A percentile compares a stretch with the other conserved stretches of the same genome.
Conservation (phyloP, 768 basidiomycete species). For the Termitomyces sp. region DNA sequence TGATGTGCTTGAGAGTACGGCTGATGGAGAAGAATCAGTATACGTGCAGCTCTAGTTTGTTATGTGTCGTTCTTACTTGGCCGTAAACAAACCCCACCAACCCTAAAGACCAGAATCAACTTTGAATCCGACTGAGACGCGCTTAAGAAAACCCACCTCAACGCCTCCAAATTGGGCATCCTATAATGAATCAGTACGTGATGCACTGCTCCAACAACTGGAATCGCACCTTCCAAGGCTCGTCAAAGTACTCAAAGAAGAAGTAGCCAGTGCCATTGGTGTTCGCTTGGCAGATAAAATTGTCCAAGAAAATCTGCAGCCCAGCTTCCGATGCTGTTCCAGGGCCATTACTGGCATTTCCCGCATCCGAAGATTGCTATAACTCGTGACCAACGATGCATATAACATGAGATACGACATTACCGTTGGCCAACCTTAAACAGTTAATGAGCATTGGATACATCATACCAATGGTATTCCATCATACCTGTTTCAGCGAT, state of each 20-base stretch:
- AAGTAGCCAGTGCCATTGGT: conserved; percentile 78
- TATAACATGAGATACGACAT: conserved; percentile 6
- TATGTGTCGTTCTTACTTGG: conserved; percentile 25
- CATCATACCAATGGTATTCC: background rate
- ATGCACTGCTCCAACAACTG: background rate
- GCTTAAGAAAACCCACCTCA: conserved; percentile 26
- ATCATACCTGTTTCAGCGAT: conserved; percentile 85
- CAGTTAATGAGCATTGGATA: background rate
- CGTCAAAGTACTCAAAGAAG: conserved; percentile 82
- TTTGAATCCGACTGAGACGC: background rate
- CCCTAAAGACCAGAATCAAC: conserved; percentile 20
- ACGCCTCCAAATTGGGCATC: conserved; percentile 72
- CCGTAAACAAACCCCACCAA: conserved; percentile 43
- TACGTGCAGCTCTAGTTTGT: background rate
- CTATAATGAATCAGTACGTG: conserved; percentile 22
- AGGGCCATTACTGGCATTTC: conserved; percentile 61
- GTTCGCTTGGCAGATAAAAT: conserved; percentile 86
- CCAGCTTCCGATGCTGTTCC: conserved; percentile 55
- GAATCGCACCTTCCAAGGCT: conserved; percentile 67
- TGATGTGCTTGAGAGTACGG: conserved; percentile 66
- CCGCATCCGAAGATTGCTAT: conserved; percentile 54
- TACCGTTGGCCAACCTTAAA: conserved; percentile 58
- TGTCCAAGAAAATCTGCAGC: conserved; percentile 70
- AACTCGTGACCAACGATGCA: background rate
- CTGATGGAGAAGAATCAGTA: conserved; percentile 25